Evolutionary conservation across 2,329 filamentous ascomycete genomes (phyloP), one percentile per base, ranked within the genome.

Genomic region (Fusarium cyanostomum): DNA sequence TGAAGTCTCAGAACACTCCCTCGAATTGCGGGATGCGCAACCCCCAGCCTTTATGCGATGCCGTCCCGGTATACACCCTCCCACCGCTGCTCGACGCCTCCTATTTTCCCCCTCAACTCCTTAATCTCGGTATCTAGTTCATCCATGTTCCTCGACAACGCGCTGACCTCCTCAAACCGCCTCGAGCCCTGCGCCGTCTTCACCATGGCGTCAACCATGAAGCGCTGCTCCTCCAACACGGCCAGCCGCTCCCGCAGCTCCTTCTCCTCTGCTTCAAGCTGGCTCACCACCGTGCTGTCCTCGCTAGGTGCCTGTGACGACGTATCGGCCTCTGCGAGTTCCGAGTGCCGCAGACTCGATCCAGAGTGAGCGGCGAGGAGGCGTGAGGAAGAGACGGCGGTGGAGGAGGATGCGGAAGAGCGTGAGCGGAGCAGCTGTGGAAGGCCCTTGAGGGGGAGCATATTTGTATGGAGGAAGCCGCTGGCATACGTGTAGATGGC

Each of bases 141-240:
- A 54, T 95, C 92, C 26, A 92, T 79, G 68, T 97, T 97, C 56
- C 89, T 84, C 5, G 88, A 88, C 54, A 97, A 78, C 10, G 91
- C 92, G 53, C 87, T 86, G 3, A 96, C 91, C 75, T 97, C 94
- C 71, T 97, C 94, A 67, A 96, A 96, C 56, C 92, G 88, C 26
- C 92, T 82, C 10, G 90, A 86, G 37, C 88, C 89, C 43, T 89
- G 89, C 1, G 93, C 92, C 59, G 89, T 86, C 8, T 86, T 86
- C 39, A 96, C 86, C 92, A 96, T 96, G 68, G 92, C 88, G 33
- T 89, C 87, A 0, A 97, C 92, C 77, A 97, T 87, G 76, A 96
- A 96, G 64, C 89, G 90, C 75, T 97, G 94, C 77, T 97, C 94
- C 74, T 97, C 92, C 1, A 97, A 82, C 7, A 97, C 89, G 27